A percentile compares a stretch with the other conserved stretches of the same genome.
Conservation (phyloP, 1,284 basidiomycete species). For the Meripilus lineatus region DNA sequence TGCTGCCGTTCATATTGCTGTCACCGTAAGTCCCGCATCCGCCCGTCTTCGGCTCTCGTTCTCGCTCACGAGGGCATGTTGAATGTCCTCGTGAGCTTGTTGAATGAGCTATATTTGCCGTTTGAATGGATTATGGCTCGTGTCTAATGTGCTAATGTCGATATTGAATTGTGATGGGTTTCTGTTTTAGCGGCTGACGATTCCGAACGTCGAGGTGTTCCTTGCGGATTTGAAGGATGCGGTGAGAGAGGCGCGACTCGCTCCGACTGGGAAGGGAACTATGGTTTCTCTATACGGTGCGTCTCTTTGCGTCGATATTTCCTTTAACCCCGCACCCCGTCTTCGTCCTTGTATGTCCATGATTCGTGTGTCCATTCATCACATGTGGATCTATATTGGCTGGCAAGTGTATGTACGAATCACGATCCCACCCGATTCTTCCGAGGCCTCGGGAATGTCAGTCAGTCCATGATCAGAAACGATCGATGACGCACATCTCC, state of each 20-base stretch:
- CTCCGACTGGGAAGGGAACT: slow-evolving; percentile 61
- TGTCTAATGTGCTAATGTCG: neutral
- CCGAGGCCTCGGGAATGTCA: no score
- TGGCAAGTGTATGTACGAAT: no score
- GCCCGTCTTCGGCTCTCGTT: no score
- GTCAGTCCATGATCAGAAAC: no score
- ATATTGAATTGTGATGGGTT: neutral
- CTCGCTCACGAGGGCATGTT: neutral
- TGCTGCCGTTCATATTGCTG: slow-evolving; percentile 89
- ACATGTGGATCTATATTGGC: no score
- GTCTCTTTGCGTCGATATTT: slow-evolving; percentile 26
- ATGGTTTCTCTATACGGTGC: slow-evolving; percentile 88
- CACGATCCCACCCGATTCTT: no score
- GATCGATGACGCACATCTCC: no score
- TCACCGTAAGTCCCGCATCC: slow-evolving; percentile 64
- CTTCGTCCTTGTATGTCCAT: neutral
- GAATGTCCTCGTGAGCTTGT: neutral
- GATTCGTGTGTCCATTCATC: no score
- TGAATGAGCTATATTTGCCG: no score
- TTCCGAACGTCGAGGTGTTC: slow-evolving; percentile 73
- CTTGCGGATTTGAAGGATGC: slow-evolving; percentile 79
- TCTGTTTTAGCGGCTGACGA: slow-evolving; percentile 60
- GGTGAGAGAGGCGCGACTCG: slow-evolving; percentile 56
- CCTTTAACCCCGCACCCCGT: neutral
- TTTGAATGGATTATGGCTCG: slow-evolving; percentile 4